These are phyloP conservation scores for Aegilops bicornis DNA, from an alignment of 176 grass and related monocot genomes.

Conservation along the genomic window DNA sequence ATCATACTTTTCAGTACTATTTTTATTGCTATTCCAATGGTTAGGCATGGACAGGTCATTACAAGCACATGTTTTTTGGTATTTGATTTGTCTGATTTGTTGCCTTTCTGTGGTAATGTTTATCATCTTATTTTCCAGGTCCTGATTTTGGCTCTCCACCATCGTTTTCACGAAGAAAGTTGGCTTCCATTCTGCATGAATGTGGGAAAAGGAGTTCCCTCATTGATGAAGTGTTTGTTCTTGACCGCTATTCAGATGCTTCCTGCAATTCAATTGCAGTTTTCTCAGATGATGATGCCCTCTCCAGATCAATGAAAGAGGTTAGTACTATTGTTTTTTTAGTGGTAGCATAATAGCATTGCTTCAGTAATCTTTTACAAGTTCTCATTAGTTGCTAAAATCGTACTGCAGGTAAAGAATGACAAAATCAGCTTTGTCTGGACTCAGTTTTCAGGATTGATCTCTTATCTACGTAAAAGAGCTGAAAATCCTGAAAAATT, in stretches of 20 bases:
- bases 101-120: background rate
- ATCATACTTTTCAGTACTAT: background rate
- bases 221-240: slow-evolving; percentile 63
- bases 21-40: background rate
- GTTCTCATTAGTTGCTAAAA: slow-evolving; percentile 24
- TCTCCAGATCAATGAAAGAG: slow-evolving; percentile 84
- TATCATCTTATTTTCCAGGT: slow-evolving; percentile 57
- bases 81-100: background rate
- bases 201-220: slow-evolving; percentile 72
- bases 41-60: background rate
- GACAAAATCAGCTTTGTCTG: slow-evolving; percentile 80
- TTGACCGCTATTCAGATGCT: slow-evolving; percentile 85
- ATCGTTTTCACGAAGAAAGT: slow-evolving; percentile 44
- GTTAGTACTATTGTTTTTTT: slow-evolving; percentile 32
- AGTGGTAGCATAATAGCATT: background rate
- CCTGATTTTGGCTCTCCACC: slow-evolving; percentile 88
- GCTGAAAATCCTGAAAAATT: slow-evolving; percentile 59
- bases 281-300: slow-evolving; percentile 82
- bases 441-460: slow-evolving; percentile 79
- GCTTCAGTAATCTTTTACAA: background rate
- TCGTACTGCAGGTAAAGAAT: slow-evolving; percentile 69
- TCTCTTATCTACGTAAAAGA: slow-evolving; percentile 57
- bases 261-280: slow-evolving; percentile 80
- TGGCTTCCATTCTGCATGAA: slow-evolving; percentile 67
- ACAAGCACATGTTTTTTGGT: background rate